A percentile compares a stretch with the other conserved stretches of the same genome.
phyloP scores from a whole-genome alignment of 495 filamentous ascomycete species.

The Margaritispora aquatica region DNA sequence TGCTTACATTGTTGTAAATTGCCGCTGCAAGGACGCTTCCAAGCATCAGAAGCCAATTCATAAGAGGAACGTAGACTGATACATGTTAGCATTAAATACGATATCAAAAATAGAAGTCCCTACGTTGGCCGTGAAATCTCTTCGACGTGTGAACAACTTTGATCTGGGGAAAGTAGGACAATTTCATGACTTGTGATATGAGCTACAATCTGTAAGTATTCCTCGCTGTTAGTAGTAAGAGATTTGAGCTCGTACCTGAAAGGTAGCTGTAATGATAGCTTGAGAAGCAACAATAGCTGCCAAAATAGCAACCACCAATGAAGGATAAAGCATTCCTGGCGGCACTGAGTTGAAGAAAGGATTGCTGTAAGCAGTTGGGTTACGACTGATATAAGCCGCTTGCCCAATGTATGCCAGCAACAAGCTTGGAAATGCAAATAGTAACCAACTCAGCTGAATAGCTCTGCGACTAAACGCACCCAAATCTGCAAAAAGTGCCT shows the following conservation, averaged over 20 bases:
- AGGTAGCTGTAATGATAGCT: constrained; percentile 68
- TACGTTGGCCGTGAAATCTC: constrained; percentile 54
- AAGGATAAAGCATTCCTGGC: constrained; percentile 58
- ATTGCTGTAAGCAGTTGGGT: constrained; percentile 57
- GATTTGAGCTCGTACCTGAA: constrained; percentile 41
- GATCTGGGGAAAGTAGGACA: constrained; percentile 69
- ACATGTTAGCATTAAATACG: neutral
- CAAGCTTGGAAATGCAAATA: constrained; percentile 57
- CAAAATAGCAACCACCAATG: constrained; percentile 57
- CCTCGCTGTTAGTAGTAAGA: no score
- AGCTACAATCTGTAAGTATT: no score
- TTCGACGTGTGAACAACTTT: constrained; percentile 60
- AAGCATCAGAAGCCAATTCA: constrained; percentile 68
- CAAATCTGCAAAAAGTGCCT: constrained; percentile 68
- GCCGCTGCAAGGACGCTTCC: constrained; percentile 64
- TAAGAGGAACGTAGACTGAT: constrained; percentile 55
- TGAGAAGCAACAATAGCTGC: constrained; percentile 68
- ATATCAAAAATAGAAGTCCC: neutral
- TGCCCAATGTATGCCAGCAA: constrained; percentile 66
- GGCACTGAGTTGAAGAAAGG: constrained; percentile 65
- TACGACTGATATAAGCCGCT: constrained; percentile 53
- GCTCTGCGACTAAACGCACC: constrained; percentile 58
- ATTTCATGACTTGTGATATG: constrained; percentile 65
- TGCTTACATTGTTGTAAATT: constrained; percentile 58
- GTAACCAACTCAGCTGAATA: constrained; percentile 60